Evolutionary conservation across 345 rosid species (phyloP), one percentile per base, ranked within the genome.

Genomic region (Raphanus sativus): DNA sequence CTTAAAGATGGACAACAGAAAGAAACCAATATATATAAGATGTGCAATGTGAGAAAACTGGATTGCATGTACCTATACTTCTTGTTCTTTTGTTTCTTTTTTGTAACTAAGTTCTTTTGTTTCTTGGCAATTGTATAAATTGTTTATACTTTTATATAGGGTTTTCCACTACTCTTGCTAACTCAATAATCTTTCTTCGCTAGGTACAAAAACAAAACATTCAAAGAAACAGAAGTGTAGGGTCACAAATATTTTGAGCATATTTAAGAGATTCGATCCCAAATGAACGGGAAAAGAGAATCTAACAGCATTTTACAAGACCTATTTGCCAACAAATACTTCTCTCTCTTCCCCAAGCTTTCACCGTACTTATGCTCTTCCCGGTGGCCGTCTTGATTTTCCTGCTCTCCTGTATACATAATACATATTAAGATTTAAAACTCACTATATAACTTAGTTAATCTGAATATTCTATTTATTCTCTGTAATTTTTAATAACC

Each of bases 261-360:
- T 74, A 63, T 38, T 24, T 67, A 29, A 62, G 8, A 69, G 75
- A 79, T 74, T 74, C 75, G 75, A 79, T 74, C 78, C 78, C 67
- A 74, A 73, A 40, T 64, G 78, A 74, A 79, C 69, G 62, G 71
- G 71, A 80, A 79, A 69, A 74, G 75, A 80, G 82, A 80, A 80
- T 74, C 71, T 64, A 74, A 72, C 58, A 80, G 50, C 74, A 73
- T 61, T 50, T n/a, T 66, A 78, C 79, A 79, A 62, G 77, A 59
- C 81, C 81, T 52, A 72, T 60, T 40, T 71, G 67, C 77, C 67
- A 72, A 71, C 61, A 72, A 40, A 77, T 63, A 56, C 50, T 56
- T 63, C 55, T 62, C 60, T 59, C 68, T 69, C 71, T 56, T 38
- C 13, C 16, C 36, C 13, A 56, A 54, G 75, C 79, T 25, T 79